Evolutionary conservation across 148 eudicot genomes (phyloP), one percentile per base, ranked within the genome.

Genomic region (Spergularia marina): DNA sequence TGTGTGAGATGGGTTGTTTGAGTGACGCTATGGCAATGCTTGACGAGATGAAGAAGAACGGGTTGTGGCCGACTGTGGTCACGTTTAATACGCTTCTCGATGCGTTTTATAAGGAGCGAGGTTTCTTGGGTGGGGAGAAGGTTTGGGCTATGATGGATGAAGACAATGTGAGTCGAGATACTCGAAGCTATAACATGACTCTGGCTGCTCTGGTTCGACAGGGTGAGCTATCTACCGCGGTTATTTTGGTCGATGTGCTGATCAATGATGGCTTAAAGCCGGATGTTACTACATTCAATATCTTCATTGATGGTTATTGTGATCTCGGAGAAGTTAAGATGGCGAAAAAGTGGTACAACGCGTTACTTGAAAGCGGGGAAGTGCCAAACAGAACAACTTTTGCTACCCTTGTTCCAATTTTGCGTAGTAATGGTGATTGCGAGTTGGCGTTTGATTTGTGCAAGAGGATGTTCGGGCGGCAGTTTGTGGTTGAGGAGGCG

Each of bases 101-200:
- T 11, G 71, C 75, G 34, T 54, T 77, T 77, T 77, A 77, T 77
- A 53, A 61, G 54, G 62, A 71, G 21, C 39, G 30, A 36, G 75
- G 76, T 52, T 71, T 77, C 16, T 40, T 63, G 65, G 76, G 71
- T 14, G 75, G 76, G 17, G 71, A 71, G 53, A 12, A 15, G 18
- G 39, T 71, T 18, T 77, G 80, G 80, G 47, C n/a, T 63, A 53
- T 77, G 64, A 77, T 77, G 71, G 75, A 39, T 39, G 80, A 77
- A 8, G 20, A 71, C 47, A 71, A 64, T 71, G 80, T 77, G 70
- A 10, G 13, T 40, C 80, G 56, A 2, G 10, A 71, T 61, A 54
- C 25, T 21, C 70, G 65, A 10, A 77, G 80, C 41, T 77, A 77
- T 64, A 39, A 70, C 12, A 53, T 71, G 71, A 77, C 51, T 54